These are phyloP conservation scores for Yamadazyma sp. DNA, from an alignment of 805 yeast genomes.

Conservation along the genomic window DNA sequence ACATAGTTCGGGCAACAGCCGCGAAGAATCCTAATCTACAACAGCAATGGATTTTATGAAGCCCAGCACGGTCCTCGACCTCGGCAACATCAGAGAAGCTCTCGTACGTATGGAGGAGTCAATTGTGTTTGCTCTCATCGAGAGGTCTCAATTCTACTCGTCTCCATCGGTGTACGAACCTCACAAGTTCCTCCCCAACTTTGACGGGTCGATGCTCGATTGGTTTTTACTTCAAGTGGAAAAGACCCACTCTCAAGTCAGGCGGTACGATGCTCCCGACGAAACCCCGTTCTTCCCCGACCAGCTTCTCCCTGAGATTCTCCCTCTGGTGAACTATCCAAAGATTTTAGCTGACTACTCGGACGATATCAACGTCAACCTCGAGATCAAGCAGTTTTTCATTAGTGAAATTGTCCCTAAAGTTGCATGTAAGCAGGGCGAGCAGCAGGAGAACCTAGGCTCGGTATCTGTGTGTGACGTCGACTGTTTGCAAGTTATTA, in stretches of 20 bases:
- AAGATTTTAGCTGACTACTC: conserved; percentile 72
- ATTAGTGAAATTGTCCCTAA: conserved; percentile 73
- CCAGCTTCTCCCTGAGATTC: conserved; percentile 60
- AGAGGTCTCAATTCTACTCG: conserved; percentile 82
- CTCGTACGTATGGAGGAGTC: conserved; percentile 95
- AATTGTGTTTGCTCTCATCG: conserved; percentile 87
- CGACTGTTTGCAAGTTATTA: conserved; percentile 81
- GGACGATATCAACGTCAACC: conserved; percentile 73
- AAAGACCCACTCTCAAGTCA: conserved; percentile 60
- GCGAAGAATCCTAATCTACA: too few relatives aligned
- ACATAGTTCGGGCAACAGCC: too few relatives aligned
- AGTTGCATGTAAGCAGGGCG: conserved; percentile 63
- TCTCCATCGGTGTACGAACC: conserved; percentile 72
- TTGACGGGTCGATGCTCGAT: conserved; percentile 80
- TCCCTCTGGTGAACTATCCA: conserved; percentile 82
- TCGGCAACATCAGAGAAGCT: conserved; percentile 79
- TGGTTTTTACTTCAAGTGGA: conserved; percentile 82
- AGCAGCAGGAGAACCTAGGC: conserved; percentile 84
- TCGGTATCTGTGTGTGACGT: conserved; percentile 84
- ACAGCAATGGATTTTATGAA: conserved; percentile 78
- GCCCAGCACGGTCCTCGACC: conserved; percentile 78
- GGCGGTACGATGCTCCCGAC: conserved; percentile 94
- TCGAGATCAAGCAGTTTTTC: conserved; percentile 65
- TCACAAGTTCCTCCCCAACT: conserved; percentile 62
- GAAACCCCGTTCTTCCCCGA: conserved; percentile 87